Conservation (phyloP, 768 basidiomycete species). For the Amanita phalloides region DNA sequence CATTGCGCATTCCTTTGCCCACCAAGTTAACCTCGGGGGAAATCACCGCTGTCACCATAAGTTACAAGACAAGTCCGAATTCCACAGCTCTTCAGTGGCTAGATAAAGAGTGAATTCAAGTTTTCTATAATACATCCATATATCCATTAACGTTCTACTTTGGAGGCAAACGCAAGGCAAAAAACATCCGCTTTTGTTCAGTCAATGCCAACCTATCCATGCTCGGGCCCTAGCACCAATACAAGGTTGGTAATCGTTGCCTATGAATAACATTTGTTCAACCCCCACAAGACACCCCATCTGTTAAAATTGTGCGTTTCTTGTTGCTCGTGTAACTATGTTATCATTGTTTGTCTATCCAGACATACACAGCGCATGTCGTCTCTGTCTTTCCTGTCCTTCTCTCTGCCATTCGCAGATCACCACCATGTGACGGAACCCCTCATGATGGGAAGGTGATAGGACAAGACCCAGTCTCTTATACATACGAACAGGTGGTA, state of each 20-base stretch:
- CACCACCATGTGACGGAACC: slow-evolving; percentile 61
- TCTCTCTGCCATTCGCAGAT: slow-evolving; percentile 72
- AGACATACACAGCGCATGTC: slow-evolving; percentile 83
- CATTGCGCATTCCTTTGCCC: slow-evolving; percentile 51
- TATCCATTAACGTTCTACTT: background rate
- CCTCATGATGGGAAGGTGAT: slow-evolving; percentile 64
- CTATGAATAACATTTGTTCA: background rate
- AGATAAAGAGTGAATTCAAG: slow-evolving; percentile 50
- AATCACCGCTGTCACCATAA: slow-evolving; percentile 42
- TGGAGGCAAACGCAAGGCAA: slow-evolving; percentile 80
- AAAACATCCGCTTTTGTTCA: slow-evolving; percentile 77
- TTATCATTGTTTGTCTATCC: background rate
- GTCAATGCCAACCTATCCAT: slow-evolving; percentile 90
- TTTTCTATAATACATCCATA: background rate
- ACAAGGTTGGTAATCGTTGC: slow-evolving; percentile 39
- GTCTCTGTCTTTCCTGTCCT: slow-evolving; percentile 75
- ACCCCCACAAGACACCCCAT: slow-evolving; percentile 57
- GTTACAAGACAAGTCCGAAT: slow-evolving; percentile 63
- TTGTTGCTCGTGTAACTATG: background rate
- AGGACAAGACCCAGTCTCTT: slow-evolving; percentile 65
- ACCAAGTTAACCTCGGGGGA: slow-evolving; percentile 28
- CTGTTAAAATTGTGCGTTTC: slow-evolving; percentile 64
- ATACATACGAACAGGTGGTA: slow-evolving; percentile 65
- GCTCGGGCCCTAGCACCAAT: slow-evolving; percentile 70
- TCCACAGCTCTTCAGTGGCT: slow-evolving; percentile 86